These are phyloP conservation scores for Pseudognaphalium luteoalbum DNA, from an alignment of 129 eudicot species.

Conservation along the genomic window DNA sequence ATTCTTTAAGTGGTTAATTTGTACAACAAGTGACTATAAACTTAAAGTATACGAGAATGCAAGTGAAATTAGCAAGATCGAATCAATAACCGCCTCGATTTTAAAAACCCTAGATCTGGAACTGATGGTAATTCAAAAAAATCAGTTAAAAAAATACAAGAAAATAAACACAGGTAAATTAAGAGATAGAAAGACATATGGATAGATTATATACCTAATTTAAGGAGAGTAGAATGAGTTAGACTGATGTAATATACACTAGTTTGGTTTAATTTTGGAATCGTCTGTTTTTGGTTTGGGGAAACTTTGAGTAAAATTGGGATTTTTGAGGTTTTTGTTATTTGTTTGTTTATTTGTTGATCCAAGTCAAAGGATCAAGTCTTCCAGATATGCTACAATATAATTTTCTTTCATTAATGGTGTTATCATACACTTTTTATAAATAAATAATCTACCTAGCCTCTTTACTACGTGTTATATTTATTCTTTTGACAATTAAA, in stretches of 20 bases:
- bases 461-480: no score
- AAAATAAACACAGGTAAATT: neutral
- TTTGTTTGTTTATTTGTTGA: neutral
- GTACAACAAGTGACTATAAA: neutral
- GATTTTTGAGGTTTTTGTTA: conserved; percentile 37
- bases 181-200: neutral
- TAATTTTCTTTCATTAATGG: neutral
- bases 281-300: conserved; percentile 17
- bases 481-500: no score
- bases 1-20: neutral
- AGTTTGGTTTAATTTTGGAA: conserved; percentile 20
- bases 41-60: conserved; percentile 9
- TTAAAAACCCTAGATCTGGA: conserved; percentile 26
- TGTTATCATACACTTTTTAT: conserved; percentile 7
- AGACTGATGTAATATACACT: neutral
- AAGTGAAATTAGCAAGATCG: conserved; percentile 5
- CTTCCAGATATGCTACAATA: conserved; percentile 17
- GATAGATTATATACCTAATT: conserved; percentile 28
- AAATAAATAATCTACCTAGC: no score
- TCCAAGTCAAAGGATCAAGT: conserved; percentile 35
- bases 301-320: conserved; percentile 22
- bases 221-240: conserved; percentile 23
- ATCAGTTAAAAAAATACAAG: conserved; percentile 8
- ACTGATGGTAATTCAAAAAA: conserved; percentile 9
- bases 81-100: conserved; percentile 23